Percentiles rank a stretch among this genome's conserved stretches.
Conservation (phyloP, 805 yeast genomes). For the Metschnikowia arizonensis region DNA sequence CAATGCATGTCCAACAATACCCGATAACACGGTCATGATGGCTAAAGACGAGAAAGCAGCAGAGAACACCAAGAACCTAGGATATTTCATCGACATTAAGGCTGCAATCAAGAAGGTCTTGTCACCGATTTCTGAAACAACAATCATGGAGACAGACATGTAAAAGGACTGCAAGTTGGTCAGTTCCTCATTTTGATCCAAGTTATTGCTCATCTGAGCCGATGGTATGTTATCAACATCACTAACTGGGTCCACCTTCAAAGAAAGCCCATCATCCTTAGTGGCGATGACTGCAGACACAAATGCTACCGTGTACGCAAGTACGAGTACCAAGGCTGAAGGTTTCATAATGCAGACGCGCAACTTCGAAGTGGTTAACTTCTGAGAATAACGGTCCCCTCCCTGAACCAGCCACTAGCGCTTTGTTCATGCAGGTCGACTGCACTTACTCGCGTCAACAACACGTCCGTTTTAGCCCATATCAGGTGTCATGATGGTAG, state of each 20-base stretch:
- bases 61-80: slow-evolving; percentile 77
- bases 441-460: not conserved
- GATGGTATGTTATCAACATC: slow-evolving; percentile 13
- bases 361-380: not conserved
- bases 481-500: not conserved
- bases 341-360: slow-evolving; percentile 8
- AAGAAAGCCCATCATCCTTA: slow-evolving; percentile 1
- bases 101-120: slow-evolving; percentile 97
- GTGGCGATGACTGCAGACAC: slow-evolving; percentile 3
- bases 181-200: slow-evolving; percentile 5
- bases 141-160: slow-evolving; percentile 85
- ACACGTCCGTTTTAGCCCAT: not conserved
- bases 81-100: slow-evolving; percentile 94
- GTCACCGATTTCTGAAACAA: slow-evolving; percentile 95
- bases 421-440: slow-evolving; percentile 1
- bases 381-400: not conserved
- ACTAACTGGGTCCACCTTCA: slow-evolving; percentile 10
- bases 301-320: slow-evolving; percentile 8
- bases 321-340: slow-evolving; percentile 7
- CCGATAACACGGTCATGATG: slow-evolving; percentile 88
- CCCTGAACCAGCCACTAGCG: not conserved
- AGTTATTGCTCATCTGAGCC: not conserved
- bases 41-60: slow-evolving; percentile 83
- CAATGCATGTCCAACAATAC: slow-evolving; percentile 85
- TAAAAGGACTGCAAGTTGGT: slow-evolving; percentile 47